Percentiles rank a stretch among this genome's conserved stretches.
Evolutionary conservation across 257 asterid genomes (phyloP).

Genomic region (Solanum medicagineum): DNA sequence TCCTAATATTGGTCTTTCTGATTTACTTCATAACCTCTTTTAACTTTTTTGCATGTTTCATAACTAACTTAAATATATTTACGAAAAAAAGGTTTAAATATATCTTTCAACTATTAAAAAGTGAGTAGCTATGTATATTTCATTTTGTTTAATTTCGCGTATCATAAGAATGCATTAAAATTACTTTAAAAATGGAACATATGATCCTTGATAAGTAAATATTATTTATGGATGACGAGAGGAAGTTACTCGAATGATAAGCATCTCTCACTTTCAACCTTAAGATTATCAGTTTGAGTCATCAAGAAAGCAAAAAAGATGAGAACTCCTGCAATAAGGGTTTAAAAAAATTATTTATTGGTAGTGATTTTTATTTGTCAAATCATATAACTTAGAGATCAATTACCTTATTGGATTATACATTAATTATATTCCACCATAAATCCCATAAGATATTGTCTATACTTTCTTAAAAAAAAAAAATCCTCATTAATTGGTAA

Average conservation of each 20-base stretch:
- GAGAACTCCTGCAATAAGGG: too few relatives aligned
- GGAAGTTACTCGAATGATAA: too few relatives aligned
- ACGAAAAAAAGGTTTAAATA: neutral
- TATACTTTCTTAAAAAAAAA: neutral
- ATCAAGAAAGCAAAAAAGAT: too few relatives aligned
- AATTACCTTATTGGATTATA: neutral
- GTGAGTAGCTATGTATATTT: neutral
- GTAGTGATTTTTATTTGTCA: neutral
- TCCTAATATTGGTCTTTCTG: rapidly evolving
- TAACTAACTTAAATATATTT: neutral
- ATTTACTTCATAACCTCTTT: neutral
- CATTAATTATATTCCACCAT: neutral
- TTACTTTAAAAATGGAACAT: neutral
- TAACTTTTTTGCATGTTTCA: neutral
- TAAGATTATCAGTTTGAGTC: too few relatives aligned
- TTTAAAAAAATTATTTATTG: neutral
- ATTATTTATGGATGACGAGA: too few relatives aligned
- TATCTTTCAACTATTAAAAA: too few relatives aligned
- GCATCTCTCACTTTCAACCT: too few relatives aligned
- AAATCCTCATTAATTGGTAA: neutral
- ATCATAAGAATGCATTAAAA: neutral
- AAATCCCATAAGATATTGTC: neutral
- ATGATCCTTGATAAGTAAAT: too few relatives aligned
- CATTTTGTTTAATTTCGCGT: neutral
- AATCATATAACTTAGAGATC: neutral